Evolutionary conservation across 306 rosid species (phyloP).

Genomic region (Comarum palustre): DNA sequence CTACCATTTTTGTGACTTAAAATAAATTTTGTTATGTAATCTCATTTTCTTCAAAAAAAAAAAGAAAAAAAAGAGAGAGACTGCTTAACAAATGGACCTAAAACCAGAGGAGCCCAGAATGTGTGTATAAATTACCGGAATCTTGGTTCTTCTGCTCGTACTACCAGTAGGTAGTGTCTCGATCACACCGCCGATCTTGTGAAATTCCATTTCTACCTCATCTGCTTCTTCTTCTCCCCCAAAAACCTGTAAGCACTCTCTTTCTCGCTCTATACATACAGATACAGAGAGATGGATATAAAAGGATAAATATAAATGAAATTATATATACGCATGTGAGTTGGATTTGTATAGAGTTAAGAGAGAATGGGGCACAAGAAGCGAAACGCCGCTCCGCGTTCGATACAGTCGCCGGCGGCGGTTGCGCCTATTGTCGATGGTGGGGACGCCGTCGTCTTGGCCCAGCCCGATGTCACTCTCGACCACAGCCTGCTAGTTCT

Average conservation of each 20-base stretch:
- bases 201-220: slow-evolving; percentile 14
- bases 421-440: slow-evolving; percentile 7
- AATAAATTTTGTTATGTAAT: no score
- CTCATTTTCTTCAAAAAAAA: no score
- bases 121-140: neutral
- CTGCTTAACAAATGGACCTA: neutral
- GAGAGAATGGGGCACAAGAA: slow-evolving; percentile 82
- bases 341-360: slow-evolving; percentile 53
- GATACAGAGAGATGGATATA: neutral
- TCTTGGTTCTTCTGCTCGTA: neutral
- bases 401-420: slow-evolving; percentile 50
- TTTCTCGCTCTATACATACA: neutral
- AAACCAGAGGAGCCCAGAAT: neutral
- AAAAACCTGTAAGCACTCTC: neutral
- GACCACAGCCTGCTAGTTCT: neutral
- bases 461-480: neutral
- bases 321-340: slow-evolving; percentile 48
- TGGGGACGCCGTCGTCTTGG: slow-evolving; percentile 39
- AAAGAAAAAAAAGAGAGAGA: neutral
- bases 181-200: slow-evolving; percentile 47
- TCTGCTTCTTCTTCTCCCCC: neutral
- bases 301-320: neutral
- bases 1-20: no score
- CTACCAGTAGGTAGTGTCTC: slow-evolving; percentile 14
- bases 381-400: slow-evolving; percentile 61